Evolutionary conservation across 225 moss, liverwort and hornwort species (phyloP).

Genomic region (Asterella californica): DNA sequence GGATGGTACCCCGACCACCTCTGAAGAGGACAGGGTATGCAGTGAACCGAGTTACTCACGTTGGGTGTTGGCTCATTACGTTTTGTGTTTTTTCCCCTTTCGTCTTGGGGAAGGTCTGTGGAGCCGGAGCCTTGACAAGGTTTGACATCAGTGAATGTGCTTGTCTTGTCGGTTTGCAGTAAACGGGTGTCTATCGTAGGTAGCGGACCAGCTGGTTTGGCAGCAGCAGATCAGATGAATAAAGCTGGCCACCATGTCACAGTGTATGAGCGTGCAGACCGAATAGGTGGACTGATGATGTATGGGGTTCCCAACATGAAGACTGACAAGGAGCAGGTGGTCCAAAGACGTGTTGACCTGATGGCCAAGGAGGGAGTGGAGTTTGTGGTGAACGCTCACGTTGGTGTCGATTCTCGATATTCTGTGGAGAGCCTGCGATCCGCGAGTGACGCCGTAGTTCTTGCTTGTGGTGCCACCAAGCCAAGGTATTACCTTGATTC

Average conservation of each 20-base stretch:
- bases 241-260: slow-evolving; percentile 74
- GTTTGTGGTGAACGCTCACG: slow-evolving; percentile 77
- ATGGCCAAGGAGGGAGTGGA: slow-evolving; percentile 71
- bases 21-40: slow-evolving; percentile 61
- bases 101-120: too few species aligned
- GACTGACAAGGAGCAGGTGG: slow-evolving; percentile 71
- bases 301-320: slow-evolving; percentile 96
- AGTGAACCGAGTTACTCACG: not conserved
- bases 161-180: slow-evolving; percentile 35
- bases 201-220: slow-evolving; percentile 82
- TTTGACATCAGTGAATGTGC: not conserved
- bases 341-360: slow-evolving; percentile 71
- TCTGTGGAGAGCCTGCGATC: slow-evolving; percentile 57
- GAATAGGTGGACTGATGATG: slow-evolving; percentile 92
- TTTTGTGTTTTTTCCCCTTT: not conserved
- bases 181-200: slow-evolving; percentile 65
- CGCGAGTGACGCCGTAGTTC: slow-evolving; percentile 59
- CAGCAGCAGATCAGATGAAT: slow-evolving; percentile 82
- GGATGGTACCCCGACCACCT: slow-evolving; percentile 80
- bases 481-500: slow-evolving; percentile 47
- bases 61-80: not conserved
- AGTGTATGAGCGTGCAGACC: slow-evolving; percentile 77
- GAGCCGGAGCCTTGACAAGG: too few species aligned
- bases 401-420: slow-evolving; percentile 59
- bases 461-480: slow-evolving; percentile 77